phyloP scores from a whole-genome alignment of 208 protist genomes.

The Wallacemonas collosoma region DNA sequence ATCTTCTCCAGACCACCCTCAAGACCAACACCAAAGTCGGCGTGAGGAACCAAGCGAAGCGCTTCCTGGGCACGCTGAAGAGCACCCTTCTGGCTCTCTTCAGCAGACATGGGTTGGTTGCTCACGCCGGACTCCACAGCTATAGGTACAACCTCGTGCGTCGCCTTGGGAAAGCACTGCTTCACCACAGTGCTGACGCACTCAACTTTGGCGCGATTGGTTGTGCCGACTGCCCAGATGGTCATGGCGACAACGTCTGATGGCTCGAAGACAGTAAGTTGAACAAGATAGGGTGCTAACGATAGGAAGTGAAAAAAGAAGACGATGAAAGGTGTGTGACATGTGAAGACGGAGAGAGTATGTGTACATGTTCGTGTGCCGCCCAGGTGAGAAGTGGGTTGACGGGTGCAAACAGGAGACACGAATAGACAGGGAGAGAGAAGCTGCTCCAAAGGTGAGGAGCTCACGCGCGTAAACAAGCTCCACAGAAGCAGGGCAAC shows the following conservation, averaged over 20 bases:
- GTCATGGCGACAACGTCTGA: background rate
- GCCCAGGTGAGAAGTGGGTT: too few relatives aligned
- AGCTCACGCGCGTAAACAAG: too few relatives aligned
- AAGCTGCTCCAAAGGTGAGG: too few relatives aligned
- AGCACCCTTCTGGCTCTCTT: slow-evolving; percentile 60
- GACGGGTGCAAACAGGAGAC: background rate
- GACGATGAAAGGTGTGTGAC: too few relatives aligned
- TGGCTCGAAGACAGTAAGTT: too few relatives aligned
- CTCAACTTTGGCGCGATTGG: slow-evolving; percentile 74
- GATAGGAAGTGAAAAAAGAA: too few relatives aligned
- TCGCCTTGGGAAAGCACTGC: slow-evolving; percentile 57
- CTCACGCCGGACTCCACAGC: slow-evolving; percentile 53
- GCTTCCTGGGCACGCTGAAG: slow-evolving; percentile 54
- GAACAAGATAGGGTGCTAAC: too few relatives aligned
- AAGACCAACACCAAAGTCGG: slow-evolving; percentile 75
- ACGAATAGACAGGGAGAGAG: too few relatives aligned
- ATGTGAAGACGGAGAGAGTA: too few relatives aligned
- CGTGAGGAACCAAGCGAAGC: slow-evolving; percentile 40
- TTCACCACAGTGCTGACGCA: slow-evolving; percentile 43
- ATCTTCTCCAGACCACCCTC: slow-evolving; percentile 81
- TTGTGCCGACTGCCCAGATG: slow-evolving; percentile 76
- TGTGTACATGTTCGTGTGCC: too few relatives aligned
- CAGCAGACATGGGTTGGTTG: slow-evolving; percentile 78
- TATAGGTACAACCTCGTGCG: slow-evolving; percentile 48
- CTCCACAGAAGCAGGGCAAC: too few relatives aligned